Evolutionary conservation across 441 rosid species (phyloP).

Genomic region (Hura crepitans): DNA sequence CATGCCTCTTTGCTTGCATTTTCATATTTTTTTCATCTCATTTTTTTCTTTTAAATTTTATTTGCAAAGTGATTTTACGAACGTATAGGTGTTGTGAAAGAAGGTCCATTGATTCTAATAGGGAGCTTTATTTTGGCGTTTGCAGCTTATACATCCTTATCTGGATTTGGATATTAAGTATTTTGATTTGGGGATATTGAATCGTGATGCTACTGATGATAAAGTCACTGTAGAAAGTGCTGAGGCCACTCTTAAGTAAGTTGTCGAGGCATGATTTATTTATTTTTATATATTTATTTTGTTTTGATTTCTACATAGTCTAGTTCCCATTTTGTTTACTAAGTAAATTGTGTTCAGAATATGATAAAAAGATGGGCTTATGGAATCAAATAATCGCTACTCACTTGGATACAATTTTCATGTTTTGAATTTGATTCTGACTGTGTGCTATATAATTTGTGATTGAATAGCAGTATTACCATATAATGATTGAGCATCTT

Average conservation of each 20-base stretch:
- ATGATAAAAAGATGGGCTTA: too few relatives aligned
- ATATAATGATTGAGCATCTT: too few relatives aligned
- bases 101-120: background rate
- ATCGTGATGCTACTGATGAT: slow-evolving; percentile 86
- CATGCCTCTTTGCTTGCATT: slow-evolving; percentile 19
- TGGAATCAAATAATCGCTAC: too few relatives aligned
- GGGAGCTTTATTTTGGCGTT: slow-evolving; percentile 24
- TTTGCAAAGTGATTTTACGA: background rate
- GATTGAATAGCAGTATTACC: too few relatives aligned
- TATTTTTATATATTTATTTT: background rate
- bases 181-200: slow-evolving; percentile 79
- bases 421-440: too few relatives aligned
- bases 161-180: slow-evolving; percentile 82
- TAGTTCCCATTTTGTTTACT: background rate
- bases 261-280: background rate
- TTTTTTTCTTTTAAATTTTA: background rate
- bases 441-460: too few relatives aligned
- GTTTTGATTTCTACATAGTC: background rate
- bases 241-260: slow-evolving; percentile 78
- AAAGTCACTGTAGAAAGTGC: slow-evolving; percentile 79
- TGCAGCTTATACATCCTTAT: slow-evolving; percentile 79
- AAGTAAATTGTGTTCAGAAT: too few relatives aligned
- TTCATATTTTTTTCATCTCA: background rate
- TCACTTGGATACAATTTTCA: too few relatives aligned
- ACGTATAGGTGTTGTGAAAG: background rate